Evolutionary conservation across 306 rosid genomes (phyloP).

Genomic region (Trifolium subterraneum): DNA sequence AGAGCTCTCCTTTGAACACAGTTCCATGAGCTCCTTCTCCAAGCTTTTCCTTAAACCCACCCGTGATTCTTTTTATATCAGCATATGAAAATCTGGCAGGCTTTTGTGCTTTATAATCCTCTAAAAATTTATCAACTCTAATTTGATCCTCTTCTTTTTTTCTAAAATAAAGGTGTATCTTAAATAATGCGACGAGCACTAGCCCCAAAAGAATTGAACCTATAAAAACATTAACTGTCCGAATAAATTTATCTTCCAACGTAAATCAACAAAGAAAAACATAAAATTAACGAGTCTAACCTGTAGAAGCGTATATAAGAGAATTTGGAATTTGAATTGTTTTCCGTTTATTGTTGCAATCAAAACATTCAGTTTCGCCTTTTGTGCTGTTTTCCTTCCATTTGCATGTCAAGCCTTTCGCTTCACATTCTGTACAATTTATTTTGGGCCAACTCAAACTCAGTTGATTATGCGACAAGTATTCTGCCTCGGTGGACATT

Average conservation of each 20-base stretch:
- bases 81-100: background rate
- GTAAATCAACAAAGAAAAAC: background rate
- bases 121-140: background rate
- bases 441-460: too few species aligned
- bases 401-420: too few species aligned
- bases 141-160: conserved; percentile 12
- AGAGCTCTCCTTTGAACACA: background rate
- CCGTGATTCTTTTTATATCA: background rate
- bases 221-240: background rate
- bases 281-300: background rate
- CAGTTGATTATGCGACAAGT: too few species aligned
- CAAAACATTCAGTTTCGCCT: too few species aligned
- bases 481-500: too few species aligned
- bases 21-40: background rate
- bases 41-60: background rate
- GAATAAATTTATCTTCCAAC: background rate
- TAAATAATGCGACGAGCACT: background rate
- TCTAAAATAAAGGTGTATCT: background rate
- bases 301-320: background rate
- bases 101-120: background rate
- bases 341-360: too few species aligned
- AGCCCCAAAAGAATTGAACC: conserved; percentile 18
- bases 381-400: too few species aligned
- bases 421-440: too few species aligned
- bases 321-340: too few species aligned